These are phyloP conservation scores for Crassisporium funariophilum DNA, from an alignment of 768 basidiomycete genomes.

Conservation along the genomic window DNA sequence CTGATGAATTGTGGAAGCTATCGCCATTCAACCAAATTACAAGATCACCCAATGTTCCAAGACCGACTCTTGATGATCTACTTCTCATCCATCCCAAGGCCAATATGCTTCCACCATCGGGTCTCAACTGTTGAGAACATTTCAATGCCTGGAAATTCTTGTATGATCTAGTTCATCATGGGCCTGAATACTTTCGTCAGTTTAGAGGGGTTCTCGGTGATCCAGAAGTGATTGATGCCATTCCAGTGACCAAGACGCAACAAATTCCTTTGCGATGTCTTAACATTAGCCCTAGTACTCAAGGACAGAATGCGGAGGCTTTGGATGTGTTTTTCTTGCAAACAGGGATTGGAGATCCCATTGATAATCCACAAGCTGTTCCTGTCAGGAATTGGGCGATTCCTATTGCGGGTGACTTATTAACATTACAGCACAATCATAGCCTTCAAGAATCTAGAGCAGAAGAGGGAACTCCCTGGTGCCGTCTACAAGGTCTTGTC, in stretches of 20 bases:
- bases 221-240: constrained; percentile 27
- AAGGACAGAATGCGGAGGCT: constrained; percentile 20
- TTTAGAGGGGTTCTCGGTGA: constrained; percentile 16
- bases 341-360: constrained; percentile 24
- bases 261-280: constrained; percentile 20
- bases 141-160: constrained; percentile 32
- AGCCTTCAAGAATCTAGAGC: constrained; percentile 20
- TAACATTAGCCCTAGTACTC: constrained; percentile 25
- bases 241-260: constrained; percentile 22
- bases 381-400: constrained; percentile 17
- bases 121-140: constrained; percentile 20
- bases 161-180: constrained; percentile 25
- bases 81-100: constrained; percentile 18
- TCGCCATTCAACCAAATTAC: constrained; percentile 16
- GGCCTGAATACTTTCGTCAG: constrained; percentile 24
- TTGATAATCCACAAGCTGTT: background rate
- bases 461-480: constrained; percentile 29
- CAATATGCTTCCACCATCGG: constrained; percentile 5
- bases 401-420: constrained; percentile 30
- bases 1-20: constrained; percentile 20
- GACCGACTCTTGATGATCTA: constrained; percentile 1
- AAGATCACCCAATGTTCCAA: background rate
- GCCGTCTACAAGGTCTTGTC: constrained; percentile 31
- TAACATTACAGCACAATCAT: constrained; percentile 25
- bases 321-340: constrained; percentile 22